Conservation (phyloP, 805 yeast genomes). For the Ogataea thermomethanolica region DNA sequence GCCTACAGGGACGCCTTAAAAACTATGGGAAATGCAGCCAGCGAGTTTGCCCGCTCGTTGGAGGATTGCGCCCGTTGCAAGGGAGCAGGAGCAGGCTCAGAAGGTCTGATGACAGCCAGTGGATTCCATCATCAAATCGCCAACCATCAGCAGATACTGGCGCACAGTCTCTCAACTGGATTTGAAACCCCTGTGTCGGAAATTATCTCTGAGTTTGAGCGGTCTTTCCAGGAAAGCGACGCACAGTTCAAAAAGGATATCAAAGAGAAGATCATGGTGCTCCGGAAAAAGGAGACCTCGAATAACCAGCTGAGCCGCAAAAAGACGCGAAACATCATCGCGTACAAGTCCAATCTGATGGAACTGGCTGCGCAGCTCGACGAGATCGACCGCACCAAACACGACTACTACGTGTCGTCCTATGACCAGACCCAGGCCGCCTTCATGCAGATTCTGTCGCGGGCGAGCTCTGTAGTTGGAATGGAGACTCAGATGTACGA, state of each 20-base stretch:
- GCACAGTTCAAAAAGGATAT: conserved; percentile 51
- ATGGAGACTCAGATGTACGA: conserved; percentile 82
- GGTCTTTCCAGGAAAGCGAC: conserved; percentile 46
- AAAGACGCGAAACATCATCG: conserved; percentile 60
- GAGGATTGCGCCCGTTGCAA: conserved; percentile 61
- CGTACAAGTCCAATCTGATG: conserved; percentile 62
- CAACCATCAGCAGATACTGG: conserved; percentile 71
- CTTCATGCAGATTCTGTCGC: conserved; percentile 49
- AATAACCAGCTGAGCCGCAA: conserved; percentile 56
- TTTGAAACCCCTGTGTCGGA: conserved; percentile 52
- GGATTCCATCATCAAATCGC: conserved; percentile 75
- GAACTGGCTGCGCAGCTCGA: conserved; percentile 73
- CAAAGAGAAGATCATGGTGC: conserved; percentile 45
- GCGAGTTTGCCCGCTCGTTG: conserved; percentile 66
- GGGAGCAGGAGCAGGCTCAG: conserved; percentile 57
- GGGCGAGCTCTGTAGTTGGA: conserved; percentile 62
- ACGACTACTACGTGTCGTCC: conserved; percentile 66
- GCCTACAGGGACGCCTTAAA: conserved; percentile 45
- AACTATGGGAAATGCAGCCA: conserved; percentile 55
- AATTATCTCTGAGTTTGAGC: conserved; percentile 43
- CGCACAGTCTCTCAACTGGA: conserved; percentile 50
- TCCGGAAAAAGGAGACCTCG: conserved; percentile 59
- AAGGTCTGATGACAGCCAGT: conserved; percentile 66
- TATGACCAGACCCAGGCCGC: conserved; percentile 60
- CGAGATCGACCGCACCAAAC: conserved; percentile 71